phyloP scores from a whole-genome alignment of 176 grass and related monocot species.

The Avena atlantica region DNA sequence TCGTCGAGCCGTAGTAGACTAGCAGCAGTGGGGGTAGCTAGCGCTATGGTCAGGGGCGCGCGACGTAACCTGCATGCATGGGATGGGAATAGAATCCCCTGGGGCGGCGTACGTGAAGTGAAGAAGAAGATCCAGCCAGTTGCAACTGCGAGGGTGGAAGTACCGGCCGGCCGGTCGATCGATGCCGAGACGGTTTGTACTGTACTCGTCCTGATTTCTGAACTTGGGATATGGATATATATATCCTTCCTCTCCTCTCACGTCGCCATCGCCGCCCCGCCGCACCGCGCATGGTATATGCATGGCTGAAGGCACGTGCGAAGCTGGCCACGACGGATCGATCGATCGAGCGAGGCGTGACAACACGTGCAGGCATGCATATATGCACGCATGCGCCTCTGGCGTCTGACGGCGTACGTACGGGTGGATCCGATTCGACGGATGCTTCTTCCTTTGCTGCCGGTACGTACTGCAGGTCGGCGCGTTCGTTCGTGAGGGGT shows the following conservation, averaged over 20 bases:
- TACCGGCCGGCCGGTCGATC: background rate
- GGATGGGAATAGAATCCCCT: background rate
- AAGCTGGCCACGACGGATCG: background rate
- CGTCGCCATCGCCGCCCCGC: background rate
- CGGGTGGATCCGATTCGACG: background rate
- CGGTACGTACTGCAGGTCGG: background rate
- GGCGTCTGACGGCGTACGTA: background rate
- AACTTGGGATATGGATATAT: no score
- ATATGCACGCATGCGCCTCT: background rate
- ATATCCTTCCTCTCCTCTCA: background rate
- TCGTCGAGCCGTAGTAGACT: background rate
- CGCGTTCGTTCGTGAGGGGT: background rate
- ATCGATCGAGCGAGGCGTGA: conserved; percentile 3
- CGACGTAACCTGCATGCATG: background rate
- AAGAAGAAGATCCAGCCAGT: background rate
- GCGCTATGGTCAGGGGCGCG: background rate
- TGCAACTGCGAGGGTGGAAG: background rate
- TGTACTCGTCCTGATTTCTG: no score
- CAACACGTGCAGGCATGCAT: background rate
- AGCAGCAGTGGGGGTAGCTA: background rate
- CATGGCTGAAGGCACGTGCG: background rate
- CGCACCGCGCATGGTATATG: background rate
- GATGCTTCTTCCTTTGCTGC: background rate
- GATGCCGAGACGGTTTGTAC: background rate
- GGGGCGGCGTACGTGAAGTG: no score